A percentile compares a stretch with the other conserved stretches of the same genome.
Evolutionary conservation across 2,329 filamentous ascomycete species (phyloP).

Genomic region (Fusarium sororula): DNA sequence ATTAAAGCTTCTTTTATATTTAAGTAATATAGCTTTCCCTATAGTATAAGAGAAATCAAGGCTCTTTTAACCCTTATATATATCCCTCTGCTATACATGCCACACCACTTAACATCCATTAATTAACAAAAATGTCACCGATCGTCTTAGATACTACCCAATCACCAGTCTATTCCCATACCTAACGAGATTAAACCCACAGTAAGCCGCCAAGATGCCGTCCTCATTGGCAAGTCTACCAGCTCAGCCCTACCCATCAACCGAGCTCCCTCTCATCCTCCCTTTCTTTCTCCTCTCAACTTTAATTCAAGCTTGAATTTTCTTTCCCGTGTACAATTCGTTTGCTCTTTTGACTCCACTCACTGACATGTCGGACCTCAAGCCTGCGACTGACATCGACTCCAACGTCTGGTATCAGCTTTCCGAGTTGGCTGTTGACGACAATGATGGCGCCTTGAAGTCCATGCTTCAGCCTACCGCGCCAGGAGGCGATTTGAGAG

Average conservation of each 20-base stretch:
- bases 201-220: neutral
- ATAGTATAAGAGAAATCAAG: no score
- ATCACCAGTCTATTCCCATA: neutral
- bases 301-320: neutral
- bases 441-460: slow-evolving; percentile 35
- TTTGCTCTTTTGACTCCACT: neutral
- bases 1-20: no score
- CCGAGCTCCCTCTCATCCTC: neutral
- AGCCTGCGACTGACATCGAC: slow-evolving; percentile 43
- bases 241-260: slow-evolving; percentile 12
- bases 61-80: no score
- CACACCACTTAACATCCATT: neutral
- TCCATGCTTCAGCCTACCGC: slow-evolving; percentile 30
- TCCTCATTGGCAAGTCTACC: neutral
- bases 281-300: neutral
- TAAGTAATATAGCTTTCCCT: no score
- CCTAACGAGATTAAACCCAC: neutral
- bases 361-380: slow-evolving; percentile 5
- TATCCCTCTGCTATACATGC: no score
- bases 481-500: slow-evolving; percentile 31
- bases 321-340: neutral
- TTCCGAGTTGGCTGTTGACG: slow-evolving; percentile 49
- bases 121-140: neutral
- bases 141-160: neutral
- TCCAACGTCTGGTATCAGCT: slow-evolving; percentile 49